A percentile compares a stretch with the other conserved stretches of the same genome.
phyloP scores from a whole-genome alignment of 2,329 filamentous ascomycete genomes.

The Paracoccidioides lutzii region DNA sequence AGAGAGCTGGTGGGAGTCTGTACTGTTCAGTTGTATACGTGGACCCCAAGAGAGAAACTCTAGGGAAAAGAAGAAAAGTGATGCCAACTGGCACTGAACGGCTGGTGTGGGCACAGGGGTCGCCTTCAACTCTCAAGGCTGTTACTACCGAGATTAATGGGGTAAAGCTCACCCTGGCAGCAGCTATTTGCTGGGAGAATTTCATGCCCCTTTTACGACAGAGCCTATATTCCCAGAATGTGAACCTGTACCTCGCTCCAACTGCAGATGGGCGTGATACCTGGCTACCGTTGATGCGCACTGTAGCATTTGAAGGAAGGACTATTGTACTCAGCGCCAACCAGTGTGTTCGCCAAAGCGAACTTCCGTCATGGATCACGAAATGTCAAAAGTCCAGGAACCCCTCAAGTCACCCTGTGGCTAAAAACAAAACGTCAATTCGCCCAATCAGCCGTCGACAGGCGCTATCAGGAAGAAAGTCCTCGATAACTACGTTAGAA shows the following conservation, averaged over 20 bases:
- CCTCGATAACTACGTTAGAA: conserved; percentile 23
- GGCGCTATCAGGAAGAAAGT: conserved; percentile 11
- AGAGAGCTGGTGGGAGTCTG: conserved; percentile 65
- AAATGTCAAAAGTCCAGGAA: conserved; percentile 9
- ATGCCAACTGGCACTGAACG: conserved; percentile 81
- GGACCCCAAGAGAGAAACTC: conserved; percentile 55
- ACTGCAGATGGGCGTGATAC: conserved; percentile 75
- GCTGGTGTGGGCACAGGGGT: conserved; percentile 79
- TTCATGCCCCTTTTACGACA: conserved; percentile 87
- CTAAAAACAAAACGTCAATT: background rate
- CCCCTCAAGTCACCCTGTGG: background rate
- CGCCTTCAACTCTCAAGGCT: conserved; percentile 62
- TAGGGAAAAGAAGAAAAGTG: conserved; percentile 83
- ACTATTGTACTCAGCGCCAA: conserved; percentile 80
- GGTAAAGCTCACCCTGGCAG: conserved; percentile 64
- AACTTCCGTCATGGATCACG: conserved; percentile 47
- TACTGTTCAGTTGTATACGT: conserved; percentile 79
- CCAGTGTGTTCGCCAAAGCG: conserved; percentile 55
- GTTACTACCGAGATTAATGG: conserved; percentile 69
- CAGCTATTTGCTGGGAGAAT: conserved; percentile 93
- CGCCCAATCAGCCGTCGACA: background rate
- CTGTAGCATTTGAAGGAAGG: conserved; percentile 66
- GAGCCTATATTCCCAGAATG: conserved; percentile 73
- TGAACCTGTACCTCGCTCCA: conserved; percentile 82
- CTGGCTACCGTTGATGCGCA: conserved; percentile 73